A percentile compares a stretch with the other conserved stretches of the same genome.
These are phyloP conservation scores for Neopestalotiopsis sp. DNA, from an alignment of 2,329 filamentous ascomycete genomes.

Conservation along the genomic window DNA sequence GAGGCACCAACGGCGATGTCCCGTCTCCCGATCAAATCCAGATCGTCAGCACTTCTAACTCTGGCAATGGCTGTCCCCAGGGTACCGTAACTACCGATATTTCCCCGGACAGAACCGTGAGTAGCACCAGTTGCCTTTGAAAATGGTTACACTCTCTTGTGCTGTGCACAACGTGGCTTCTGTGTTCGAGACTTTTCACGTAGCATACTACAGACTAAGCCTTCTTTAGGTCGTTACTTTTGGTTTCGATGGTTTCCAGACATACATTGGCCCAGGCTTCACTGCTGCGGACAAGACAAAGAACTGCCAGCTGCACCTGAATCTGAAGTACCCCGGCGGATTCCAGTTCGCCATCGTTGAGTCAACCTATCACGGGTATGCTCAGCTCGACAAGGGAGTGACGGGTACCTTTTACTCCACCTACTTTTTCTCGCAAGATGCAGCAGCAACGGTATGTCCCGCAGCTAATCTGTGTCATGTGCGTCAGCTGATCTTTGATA, in stretches of 20 bases:
- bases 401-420: slow-evolving; percentile 51
- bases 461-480: no score
- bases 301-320: slow-evolving; percentile 54
- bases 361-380: slow-evolving; percentile 54
- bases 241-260: slow-evolving; percentile 52
- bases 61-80: slow-evolving; percentile 50
- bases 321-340: slow-evolving; percentile 50
- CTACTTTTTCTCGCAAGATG: slow-evolving; percentile 53
- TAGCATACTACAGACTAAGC: background rate
- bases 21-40: slow-evolving; percentile 47
- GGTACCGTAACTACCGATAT: slow-evolving; percentile 47
- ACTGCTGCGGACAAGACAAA: slow-evolving; percentile 42
- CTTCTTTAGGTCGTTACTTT: slow-evolving; percentile 47
- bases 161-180: background rate
- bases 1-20: slow-evolving; percentile 35
- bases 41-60: slow-evolving; percentile 45
- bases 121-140: slow-evolving; percentile 13
- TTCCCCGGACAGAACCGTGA: slow-evolving; percentile 47
- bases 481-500: slow-evolving; percentile 11
- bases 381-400: slow-evolving; percentile 49
- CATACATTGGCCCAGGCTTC: slow-evolving; percentile 50
- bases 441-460: slow-evolving; percentile 41
- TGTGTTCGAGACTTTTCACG: background rate
- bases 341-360: slow-evolving; percentile 53
- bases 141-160: background rate